A percentile compares a stretch with the other conserved stretches of the same genome.
Conservation (phyloP, 2,329 filamentous ascomycete species). For the Colletotrichum camelliae region DNA sequence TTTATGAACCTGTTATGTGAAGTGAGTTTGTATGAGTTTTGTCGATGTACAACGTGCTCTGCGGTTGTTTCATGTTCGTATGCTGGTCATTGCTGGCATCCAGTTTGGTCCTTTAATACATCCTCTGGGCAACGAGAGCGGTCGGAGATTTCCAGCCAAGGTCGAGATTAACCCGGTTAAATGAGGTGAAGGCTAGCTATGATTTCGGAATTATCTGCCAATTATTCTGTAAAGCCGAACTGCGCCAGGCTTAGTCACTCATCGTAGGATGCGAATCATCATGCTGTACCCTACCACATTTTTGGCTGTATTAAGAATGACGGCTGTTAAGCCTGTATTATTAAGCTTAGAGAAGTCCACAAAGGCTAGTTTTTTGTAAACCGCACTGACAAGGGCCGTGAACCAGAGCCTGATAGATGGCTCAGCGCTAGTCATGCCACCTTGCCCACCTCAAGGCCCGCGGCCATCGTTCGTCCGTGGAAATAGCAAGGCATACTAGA, state of each 20-base stretch:
- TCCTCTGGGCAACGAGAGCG: neutral
- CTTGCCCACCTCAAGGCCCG: neutral
- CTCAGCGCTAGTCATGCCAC: neutral
- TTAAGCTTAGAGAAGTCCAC: neutral
- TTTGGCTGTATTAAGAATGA: neutral
- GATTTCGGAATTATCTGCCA: neutral
- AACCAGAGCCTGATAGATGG: neutral
- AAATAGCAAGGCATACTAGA: neutral
- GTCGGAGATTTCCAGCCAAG: neutral
- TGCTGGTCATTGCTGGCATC: neutral
- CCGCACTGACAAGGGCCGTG: neutral
- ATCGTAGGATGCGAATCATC: neutral
- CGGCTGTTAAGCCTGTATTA: neutral
- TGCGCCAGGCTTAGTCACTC: neutral
- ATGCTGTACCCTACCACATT: neutral
- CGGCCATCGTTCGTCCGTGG: neutral
- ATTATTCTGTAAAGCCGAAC: neutral
- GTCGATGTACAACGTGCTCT: rapidly evolving
- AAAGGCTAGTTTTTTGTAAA: neutral
- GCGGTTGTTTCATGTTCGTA: neutral
- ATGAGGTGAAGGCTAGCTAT: neutral
- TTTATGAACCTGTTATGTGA: neutral
- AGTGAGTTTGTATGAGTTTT: neutral
- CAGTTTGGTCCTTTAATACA: neutral
- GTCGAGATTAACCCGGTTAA: neutral